Evolutionary conservation across 129 eudicot genomes (phyloP), one percentile per base, ranked within the genome.

Genomic region (Scalesia atractyloides): DNA sequence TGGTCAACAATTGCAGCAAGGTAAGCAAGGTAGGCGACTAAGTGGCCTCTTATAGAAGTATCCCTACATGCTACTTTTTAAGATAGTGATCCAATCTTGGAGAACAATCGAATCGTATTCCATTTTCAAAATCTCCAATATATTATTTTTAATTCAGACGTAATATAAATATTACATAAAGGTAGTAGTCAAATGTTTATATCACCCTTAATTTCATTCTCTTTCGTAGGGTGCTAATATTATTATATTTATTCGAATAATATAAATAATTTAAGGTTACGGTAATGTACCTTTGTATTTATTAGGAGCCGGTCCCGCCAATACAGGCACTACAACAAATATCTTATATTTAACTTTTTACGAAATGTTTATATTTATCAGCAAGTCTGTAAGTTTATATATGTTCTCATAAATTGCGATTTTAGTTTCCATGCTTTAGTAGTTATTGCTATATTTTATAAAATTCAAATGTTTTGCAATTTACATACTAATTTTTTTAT

Each of bases 1-100:
- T 22, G 59, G 80, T 75, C 80, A 75, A 58, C 59, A 75, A 66
- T 43, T 17, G 4, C 80, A 54, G 39, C 80, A 66, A 20, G 59
- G 80, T 66, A 66, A 54, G 39, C 80, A 66, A 20, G 59, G 80
- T 66, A 66, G 73, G 49, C 39, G 22, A 20, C 47, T 66, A 54
- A 67, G 49, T 39, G 22, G 39, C 47, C 73, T 66, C 73, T 66
- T 75, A 52, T 53, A 54, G 56, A 75, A 65, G 37, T 41, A 53
- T 52, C 26, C 67, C 3, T 17, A 51, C 3, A 53, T 75, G 16
- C 41, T 30, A 16, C 68, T 47, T 57, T 72, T 60, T 15, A 1
- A 47, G 62, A 30, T 33, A 16, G 62, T 47, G n/a, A 17, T 73
- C 69, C 48, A 46, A 60, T 30, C 47, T 73, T 18, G 26, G 50